Evolutionary conservation across 2,329 filamentous ascomycete genomes (phyloP).

Genomic region (Biscogniauxia marginata): DNA sequence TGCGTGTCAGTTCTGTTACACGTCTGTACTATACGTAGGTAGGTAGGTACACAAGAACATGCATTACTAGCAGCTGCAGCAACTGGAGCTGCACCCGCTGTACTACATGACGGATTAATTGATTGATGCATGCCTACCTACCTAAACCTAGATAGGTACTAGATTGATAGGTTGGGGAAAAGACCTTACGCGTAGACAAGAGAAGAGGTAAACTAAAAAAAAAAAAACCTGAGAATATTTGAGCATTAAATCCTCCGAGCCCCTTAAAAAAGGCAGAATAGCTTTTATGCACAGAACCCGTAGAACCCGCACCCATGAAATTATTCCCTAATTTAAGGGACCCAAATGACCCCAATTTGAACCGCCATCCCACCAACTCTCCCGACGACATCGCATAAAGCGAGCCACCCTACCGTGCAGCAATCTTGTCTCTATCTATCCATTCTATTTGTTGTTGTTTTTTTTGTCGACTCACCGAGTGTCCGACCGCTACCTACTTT

Average conservation of each 20-base stretch:
- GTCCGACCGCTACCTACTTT: not conserved
- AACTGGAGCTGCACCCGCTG: not conserved
- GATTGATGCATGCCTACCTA: not conserved
- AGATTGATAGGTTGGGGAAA: no score
- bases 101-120: not conserved
- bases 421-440: not conserved
- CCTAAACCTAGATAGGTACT: not conserved
- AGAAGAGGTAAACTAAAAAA: no score
- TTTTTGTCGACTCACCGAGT: not conserved
- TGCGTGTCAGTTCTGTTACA: not conserved
- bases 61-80: not conserved
- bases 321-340: constrained; percentile 24
- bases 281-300: no score
- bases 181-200: no score
- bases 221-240: no score
- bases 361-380: constrained; percentile 17
- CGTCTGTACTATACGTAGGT: not conserved
- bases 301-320: constrained; percentile 13
- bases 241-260: constrained; percentile 14
- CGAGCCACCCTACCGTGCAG: constrained; percentile 10
- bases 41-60: not conserved
- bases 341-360: constrained; percentile 6
- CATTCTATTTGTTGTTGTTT: not conserved
- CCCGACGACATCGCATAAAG: constrained; percentile 18
- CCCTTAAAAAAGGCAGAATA: no score